Evolutionary conservation across 495 filamentous ascomycete species (phyloP).

Genomic region (Echria macrotheca): DNA sequence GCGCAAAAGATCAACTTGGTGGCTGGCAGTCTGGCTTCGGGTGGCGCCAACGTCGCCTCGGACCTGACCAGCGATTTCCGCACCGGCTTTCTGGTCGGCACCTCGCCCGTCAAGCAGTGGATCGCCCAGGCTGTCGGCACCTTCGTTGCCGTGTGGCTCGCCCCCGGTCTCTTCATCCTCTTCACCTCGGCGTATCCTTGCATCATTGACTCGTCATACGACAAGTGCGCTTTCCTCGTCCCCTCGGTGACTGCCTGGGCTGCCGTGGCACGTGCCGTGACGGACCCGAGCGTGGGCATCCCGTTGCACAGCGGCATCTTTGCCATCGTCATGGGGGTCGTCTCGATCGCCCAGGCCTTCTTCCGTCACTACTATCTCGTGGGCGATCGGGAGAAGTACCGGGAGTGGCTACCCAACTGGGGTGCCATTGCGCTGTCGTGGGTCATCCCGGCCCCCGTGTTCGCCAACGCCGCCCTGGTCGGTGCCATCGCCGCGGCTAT

Average conservation of each 20-base stretch:
- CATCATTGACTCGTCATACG: constrained; percentile 39
- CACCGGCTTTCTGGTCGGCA: constrained; percentile 57
- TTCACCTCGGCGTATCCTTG: constrained; percentile 64
- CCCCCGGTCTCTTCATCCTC: constrained; percentile 58
- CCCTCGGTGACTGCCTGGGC: constrained; percentile 63
- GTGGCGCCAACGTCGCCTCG: constrained; percentile 52
- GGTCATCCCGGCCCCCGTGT: constrained; percentile 42
- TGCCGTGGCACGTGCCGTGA: constrained; percentile 60
- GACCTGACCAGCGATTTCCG: constrained; percentile 56
- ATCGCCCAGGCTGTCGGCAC: constrained; percentile 57
- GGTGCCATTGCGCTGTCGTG: constrained; percentile 60
- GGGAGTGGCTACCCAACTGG: constrained; percentile 61
- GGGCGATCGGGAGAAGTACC: constrained; percentile 42
- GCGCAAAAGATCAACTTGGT: constrained; percentile 59
- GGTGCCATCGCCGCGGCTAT: constrained; percentile 51
- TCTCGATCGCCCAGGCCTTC: constrained; percentile 46
- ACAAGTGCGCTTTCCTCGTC: constrained; percentile 48
- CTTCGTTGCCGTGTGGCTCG: constrained; percentile 56
- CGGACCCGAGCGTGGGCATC: constrained; percentile 51
- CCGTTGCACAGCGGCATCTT: constrained; percentile 52
- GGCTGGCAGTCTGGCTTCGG: constrained; percentile 55
- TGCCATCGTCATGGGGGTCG: constrained; percentile 48
- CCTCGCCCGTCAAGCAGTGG: constrained; percentile 59
- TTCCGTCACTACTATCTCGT: constrained; percentile 55
- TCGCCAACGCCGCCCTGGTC: constrained; percentile 49